Evolutionary conservation across 2,329 filamentous ascomycete species (phyloP), one percentile per base, ranked within the genome.

Genomic region (Penicillium brasilianum): DNA sequence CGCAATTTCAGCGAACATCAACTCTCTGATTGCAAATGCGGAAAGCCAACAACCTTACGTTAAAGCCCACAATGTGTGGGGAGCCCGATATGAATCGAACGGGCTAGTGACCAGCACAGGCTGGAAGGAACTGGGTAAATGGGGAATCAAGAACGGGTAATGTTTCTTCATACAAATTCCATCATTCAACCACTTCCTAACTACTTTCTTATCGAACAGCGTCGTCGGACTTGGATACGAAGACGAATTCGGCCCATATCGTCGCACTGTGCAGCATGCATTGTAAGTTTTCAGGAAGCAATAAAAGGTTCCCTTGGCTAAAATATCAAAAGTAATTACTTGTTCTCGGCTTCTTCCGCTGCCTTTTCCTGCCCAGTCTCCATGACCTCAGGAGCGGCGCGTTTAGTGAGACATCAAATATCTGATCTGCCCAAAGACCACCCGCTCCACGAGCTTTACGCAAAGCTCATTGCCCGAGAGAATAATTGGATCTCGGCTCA

Each of bases 401-500:
- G 69, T 13, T 52, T 72, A 16, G 46, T 71, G 9, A 48, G 55
- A 55, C 63, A 63, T 25, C 64, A 67, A 37, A 13, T 64, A 16
- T 34, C 53, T 22, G 51, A 46, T 11, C 46, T 67, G 18, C 67
- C 69, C 11, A 16, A 50, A 7, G 65, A 69, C 28, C 70, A 72
- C 55, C 66, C 63, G 11, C 62, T 64, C 5, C 62, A 64, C 43
- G 62, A 62, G 18, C 62, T 64, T 5, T 64, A 64, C 25, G 54
- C 49, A 14, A 54, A 55, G 49, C 57, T 64, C 2, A 60, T 64
- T 22, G 62, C 59, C 34, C 62, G 63, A 8, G 57, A 64, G n/a
- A 58, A 66, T 55, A 60, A 62, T 0, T 92, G 89, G 89, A 92
- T 88, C 0, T 89, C 85, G 43, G 89, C 89, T 0, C 89, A 92